Base-by-base conservation (phyloP, 2,329 filamentous ascomycete genomes). In the Canariomyces notabilis region DNA sequence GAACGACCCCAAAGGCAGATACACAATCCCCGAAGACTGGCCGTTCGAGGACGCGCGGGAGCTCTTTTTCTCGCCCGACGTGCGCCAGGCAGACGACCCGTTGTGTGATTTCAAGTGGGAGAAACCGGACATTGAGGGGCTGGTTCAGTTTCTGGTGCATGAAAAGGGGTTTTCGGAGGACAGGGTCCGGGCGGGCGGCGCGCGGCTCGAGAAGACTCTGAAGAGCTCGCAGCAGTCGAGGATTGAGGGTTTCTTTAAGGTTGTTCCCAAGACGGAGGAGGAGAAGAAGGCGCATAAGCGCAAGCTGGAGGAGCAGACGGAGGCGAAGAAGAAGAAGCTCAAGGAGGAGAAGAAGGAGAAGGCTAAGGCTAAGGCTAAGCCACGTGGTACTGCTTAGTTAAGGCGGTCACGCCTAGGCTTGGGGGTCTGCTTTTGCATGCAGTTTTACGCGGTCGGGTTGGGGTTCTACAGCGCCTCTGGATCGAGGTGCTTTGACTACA, bases 41-140 rank as follows among this genome's bases (percentile, higher is more conserved):
- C 93, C 93, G 0, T 98, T 85, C 66, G 75, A 85, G 58, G 90
- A 98, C 60, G 94, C 93, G 6, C 87, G 94, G 33, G 81, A 89
- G 15, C 80, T 98, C 21, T 97, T 98, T 72, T 83, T 94, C 63
- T 76, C 91, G 58, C 93, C 93, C 0, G 89, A 97, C 57, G 91
- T 98, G 20, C 83, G 85, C 29, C 66, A 78, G 36, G 89, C 91
- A 19, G 87, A 94, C 57, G 80, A 94, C 59, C 81, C 87, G 1
- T 82, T 89, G 11, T 97, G 90, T 67, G 89, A 98, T 64, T 95
- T 97, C 75, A 96, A 95, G 68, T 98, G 94, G 93, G 89, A 96
- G 36, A 84, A 83, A 49, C 93, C 93, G 3, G 90, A 98, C 59
- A 75, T 93, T 1, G 89, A 96, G 2, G 91, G 89, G 0, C 78